Percentiles rank a stretch among this genome's conserved stretches.
These are phyloP conservation scores for Naganishia randhawae DNA, from an alignment of 768 basidiomycete species.

Conservation along the genomic window DNA sequence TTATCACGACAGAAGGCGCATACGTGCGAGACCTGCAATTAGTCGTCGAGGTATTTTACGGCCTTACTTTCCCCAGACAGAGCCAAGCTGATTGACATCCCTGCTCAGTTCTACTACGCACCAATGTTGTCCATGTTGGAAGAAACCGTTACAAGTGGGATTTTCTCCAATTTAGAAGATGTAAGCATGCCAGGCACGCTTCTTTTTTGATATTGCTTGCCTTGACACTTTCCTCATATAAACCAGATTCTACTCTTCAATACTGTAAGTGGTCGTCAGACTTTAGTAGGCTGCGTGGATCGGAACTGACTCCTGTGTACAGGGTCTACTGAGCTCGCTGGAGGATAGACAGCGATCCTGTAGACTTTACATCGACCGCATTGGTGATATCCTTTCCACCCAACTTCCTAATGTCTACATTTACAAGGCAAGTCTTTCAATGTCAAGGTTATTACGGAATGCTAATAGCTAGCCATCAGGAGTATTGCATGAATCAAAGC, in stretches of 20 bases:
- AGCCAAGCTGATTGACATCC: background rate
- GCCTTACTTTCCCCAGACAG: background rate
- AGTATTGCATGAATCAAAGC: constrained; percentile 85
- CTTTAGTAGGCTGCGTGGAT: background rate
- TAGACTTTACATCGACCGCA: constrained; percentile 80
- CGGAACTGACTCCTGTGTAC: background rate
- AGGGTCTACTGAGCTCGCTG: constrained; percentile 76
- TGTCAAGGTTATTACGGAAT: background rate
- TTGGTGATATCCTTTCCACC: constrained; percentile 75
- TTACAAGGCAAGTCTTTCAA: constrained; percentile 62
- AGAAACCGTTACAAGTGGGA: constrained; percentile 68
- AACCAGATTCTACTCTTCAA: constrained; percentile 70
- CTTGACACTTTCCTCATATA: background rate
- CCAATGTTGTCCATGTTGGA: constrained; percentile 69
- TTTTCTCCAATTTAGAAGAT: constrained; percentile 93
- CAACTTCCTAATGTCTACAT: constrained; percentile 73
- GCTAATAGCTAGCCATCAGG: constrained; percentile 52
- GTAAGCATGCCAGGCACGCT: constrained; percentile 8
- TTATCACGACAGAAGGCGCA: constrained; percentile 81
- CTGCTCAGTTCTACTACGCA: constrained; percentile 72
- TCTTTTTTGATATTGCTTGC: background rate
- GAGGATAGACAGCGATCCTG: constrained; percentile 89
- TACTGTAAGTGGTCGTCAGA: constrained; percentile 58
- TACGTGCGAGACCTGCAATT: constrained; percentile 90
- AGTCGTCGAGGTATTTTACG: constrained; percentile 75